These are phyloP conservation scores for Naegleria fowleri DNA, from an alignment of 208 protist genomes.

Conservation along the genomic window DNA sequence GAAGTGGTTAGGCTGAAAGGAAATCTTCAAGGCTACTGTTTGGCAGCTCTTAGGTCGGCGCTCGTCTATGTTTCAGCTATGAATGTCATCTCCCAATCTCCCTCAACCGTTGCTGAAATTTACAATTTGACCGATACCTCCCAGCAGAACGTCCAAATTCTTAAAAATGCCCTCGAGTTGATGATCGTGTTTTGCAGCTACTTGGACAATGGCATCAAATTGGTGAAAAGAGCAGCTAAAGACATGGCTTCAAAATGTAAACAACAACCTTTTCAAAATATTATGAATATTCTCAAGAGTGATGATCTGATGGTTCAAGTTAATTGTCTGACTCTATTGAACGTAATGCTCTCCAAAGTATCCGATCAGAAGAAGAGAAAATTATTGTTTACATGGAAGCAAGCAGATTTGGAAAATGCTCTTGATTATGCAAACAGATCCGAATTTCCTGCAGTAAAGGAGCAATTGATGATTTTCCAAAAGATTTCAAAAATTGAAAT, in stretches of 20 bases:
- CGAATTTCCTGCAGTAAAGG: neutral
- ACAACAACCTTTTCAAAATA: neutral
- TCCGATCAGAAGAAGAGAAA: neutral
- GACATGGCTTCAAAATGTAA: too few relatives aligned
- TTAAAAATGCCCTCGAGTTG: slow-evolving; percentile 20
- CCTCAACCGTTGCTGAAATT: neutral
- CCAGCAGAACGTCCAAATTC: neutral
- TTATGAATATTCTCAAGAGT: neutral
- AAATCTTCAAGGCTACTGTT: neutral
- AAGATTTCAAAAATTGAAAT: slow-evolving; percentile 2
- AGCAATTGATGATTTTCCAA: slow-evolving; percentile 7
- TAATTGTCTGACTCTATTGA: neutral
- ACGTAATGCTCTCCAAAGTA: neutral
- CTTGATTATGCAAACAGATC: neutral
- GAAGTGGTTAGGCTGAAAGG: neutral
- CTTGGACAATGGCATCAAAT: neutral
- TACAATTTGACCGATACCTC: neutral
- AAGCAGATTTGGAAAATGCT: neutral
- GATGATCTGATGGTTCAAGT: slow-evolving; percentile 13
- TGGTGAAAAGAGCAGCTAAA: slow-evolving; percentile 13
- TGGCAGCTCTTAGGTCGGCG: neutral
- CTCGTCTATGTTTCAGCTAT: neutral
- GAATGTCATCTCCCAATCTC: slow-evolving; percentile 14
- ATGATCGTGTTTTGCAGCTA: slow-evolving; percentile 11
- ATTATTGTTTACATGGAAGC: neutral